Base-by-base conservation (phyloP, 2,329 filamentous ascomycete genomes). In the Sclerotinia minor region DNA sequence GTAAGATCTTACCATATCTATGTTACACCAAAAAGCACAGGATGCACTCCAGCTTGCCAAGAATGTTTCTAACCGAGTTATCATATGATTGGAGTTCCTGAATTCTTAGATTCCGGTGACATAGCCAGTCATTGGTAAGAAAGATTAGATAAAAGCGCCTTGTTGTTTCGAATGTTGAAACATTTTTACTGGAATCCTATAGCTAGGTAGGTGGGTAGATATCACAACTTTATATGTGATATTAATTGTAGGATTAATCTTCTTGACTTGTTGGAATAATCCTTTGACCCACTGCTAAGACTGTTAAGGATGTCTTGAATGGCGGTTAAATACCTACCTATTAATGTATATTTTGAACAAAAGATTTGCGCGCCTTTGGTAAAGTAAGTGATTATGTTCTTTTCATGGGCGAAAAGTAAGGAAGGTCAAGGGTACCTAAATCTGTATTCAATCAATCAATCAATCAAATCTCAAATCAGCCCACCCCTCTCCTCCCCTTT, bases 401-500 rank as follows among this genome's bases (percentile, higher is more conserved):
- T 24, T n/a, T 17, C 41, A 35, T 60, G 32, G 32, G 6, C 5
- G n/a, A n/a, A n/a, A n/a, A n/a, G n/a, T 32, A 32, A 32, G 32
- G 5, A 32, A 32, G 32, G 32, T 32, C 7, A 32, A 3, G 44
- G 5, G 1, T n/a, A 24, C 21, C 29, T 38, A 5, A 5, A 2
- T 26, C 24, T 49, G 21, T 24, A 38, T 15, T 35, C 5, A 49
- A 60, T 35, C 7, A 35, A 35, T 9, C 35, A 35, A 35, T 35
- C 35, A 35, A 35, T 35, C 35, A 35, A 35, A n/a, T n/a, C n/a
- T 49, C 44, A 29, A 61, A 61, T 49, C 58, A 61, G 58, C 58
- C 44, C 44, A n/a, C 6, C 54, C 13, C 13, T n/a, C 32, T 15
- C 41, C 17, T 41, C 57, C 44, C 58, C 44, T 29, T 29, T 2